Conservation (phyloP, 768 basidiomycete genomes). For the Galerina marginata region DNA sequence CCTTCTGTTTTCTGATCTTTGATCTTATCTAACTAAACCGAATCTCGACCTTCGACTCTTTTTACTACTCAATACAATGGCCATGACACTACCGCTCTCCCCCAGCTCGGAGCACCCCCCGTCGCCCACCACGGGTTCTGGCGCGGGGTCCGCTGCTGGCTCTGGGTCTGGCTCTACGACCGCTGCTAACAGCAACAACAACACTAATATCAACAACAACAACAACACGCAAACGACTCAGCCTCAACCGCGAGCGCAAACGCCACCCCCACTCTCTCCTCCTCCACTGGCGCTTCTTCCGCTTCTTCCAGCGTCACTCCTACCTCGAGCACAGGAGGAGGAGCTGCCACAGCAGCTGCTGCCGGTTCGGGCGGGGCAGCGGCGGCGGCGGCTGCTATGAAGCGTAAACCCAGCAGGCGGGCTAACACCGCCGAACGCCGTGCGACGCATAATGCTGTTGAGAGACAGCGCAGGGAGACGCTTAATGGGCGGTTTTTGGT, state of each 20-base stretch:
- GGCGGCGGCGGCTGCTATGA: constrained; percentile 44
- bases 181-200: constrained; percentile 18
- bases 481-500: constrained; percentile 92
- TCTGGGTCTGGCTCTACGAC: constrained; percentile 20
- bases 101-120: constrained; percentile 42
- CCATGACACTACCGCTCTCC: constrained; percentile 43
- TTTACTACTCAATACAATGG: constrained; percentile 30
- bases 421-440: constrained; percentile 97
- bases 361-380: constrained; percentile 20
- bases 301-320: too few relatives aligned
- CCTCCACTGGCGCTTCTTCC: too few relatives aligned
- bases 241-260: constrained; percentile 13
- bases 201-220: constrained; percentile 19
- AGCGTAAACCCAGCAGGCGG: constrained; percentile 84
- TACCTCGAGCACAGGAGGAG: too few relatives aligned
- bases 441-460: constrained; percentile 97
- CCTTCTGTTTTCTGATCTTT: neutral
- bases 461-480: constrained; percentile 91
- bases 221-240: constrained; percentile 13
- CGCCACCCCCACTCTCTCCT: too few relatives aligned
- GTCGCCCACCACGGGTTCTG: constrained; percentile 47
- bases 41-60: too few relatives aligned
- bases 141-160: constrained; percentile 1
- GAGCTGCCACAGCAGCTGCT: constrained; percentile 11
- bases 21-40: neutral